Conservation (phyloP, 176 grass and related monocot genomes). For the Lolium perenne region DNA sequence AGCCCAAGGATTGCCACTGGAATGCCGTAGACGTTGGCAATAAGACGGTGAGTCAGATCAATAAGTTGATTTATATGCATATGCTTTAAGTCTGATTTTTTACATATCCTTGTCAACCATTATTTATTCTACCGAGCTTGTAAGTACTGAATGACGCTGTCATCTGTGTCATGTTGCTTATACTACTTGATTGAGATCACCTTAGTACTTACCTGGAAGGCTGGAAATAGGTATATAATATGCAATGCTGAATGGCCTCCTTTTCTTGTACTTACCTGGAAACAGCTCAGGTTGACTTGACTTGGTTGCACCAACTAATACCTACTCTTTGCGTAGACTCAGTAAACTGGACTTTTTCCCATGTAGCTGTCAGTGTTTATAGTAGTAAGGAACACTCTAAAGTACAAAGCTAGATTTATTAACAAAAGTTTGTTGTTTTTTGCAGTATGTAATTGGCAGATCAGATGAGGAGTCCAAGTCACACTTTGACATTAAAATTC, state of each 20-base stretch:
- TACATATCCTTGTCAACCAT: neutral
- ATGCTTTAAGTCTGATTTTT: neutral
- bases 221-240: neutral
- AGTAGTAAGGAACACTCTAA: neutral
- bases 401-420: conserved; percentile 28
- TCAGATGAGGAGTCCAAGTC: conserved; percentile 52
- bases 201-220: neutral
- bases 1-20: conserved; percentile 36
- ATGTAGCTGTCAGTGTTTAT: neutral
- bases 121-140: neutral
- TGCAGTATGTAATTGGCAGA: conserved; percentile 83
- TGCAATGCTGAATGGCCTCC: neutral
- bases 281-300: neutral
- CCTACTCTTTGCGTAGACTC: neutral
- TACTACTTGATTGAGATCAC: neutral
- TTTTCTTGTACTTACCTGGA: conserved; percentile 19
- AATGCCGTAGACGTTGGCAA: conserved; percentile 30
- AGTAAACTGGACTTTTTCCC: neutral
- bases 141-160: conserved; percentile 16
- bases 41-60: conserved; percentile 50
- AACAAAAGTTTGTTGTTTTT: conserved; percentile 33
- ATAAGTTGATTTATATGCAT: neutral
- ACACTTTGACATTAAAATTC: conserved; percentile 63
- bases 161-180: conserved; percentile 9
- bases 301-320: neutral